Evolutionary conservation across 805 yeast species (phyloP), one percentile per base, ranked within the genome.

Genomic region (Yamadazyma sp.): DNA sequence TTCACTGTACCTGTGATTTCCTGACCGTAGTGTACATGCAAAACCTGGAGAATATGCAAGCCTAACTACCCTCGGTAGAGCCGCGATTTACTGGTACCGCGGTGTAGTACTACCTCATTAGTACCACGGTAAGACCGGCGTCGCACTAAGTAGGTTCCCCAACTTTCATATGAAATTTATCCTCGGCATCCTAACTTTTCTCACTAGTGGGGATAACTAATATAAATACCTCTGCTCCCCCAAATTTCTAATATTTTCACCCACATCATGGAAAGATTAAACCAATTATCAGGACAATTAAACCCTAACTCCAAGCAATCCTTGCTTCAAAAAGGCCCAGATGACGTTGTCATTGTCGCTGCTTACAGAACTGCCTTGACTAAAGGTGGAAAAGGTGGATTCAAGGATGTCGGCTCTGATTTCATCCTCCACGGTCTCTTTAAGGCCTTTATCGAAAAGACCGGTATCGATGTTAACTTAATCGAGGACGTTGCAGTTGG

Each of bases 281-380:
- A 65, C 48, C 73, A 67, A 55, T 61, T 68, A 57, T 55, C 65
- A 33, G 71, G 72, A 37, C 73, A 68, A 54, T 58, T 68, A 49
- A 57, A 49, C 39, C 70, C 70, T 28, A 60, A 63, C 28, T 50
- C 71, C 28, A 67, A 64, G 46, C 69, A 67, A 51, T 50, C 69
- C 41, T 48, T 76, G 37, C 52, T 61, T 40, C 70, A 74, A 45
- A 82, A 84, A 64, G 73, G 76, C 62, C 82, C 91, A 3, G 87
- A 86, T 49, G 98, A 91, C 60, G 95, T 91, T 26, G 97, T 91
- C 29, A 80, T 91, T 40, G 89, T 88, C 24, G 82, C 80, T 33
- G 96, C 97, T 22, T 82, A 85, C 71, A 79, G 98, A 67, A 86
- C 97, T 3, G 91, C 98, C 20, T 71, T 87, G 45, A 79, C 95